Percentiles rank a stretch among this genome's conserved stretches.
Conservation (phyloP, 305 asterid genomes). For the Caryopteris hybrid region DNA sequence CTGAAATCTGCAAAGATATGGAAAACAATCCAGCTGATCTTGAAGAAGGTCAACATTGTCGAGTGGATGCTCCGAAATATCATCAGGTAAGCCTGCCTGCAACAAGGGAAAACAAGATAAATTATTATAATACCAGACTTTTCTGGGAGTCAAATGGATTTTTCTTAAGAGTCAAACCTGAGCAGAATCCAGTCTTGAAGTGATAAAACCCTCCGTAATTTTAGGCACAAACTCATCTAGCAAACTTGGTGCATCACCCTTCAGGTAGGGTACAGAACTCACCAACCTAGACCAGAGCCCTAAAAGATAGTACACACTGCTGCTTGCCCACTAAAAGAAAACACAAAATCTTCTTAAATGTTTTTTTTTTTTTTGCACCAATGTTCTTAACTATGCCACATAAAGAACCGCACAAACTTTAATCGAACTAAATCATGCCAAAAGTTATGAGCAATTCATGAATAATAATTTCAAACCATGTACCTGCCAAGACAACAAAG, state of each 20-base stretch:
- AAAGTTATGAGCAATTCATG: slow-evolving; percentile 11
- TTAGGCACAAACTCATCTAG: slow-evolving; percentile 97
- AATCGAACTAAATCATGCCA: slow-evolving; percentile 13
- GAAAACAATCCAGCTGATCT: slow-evolving; percentile 97
- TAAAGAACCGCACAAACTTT: slow-evolving; percentile 1
- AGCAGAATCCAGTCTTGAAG: slow-evolving; percentile 93
- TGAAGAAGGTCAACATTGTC: slow-evolving; percentile 99
- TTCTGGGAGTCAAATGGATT: slow-evolving; percentile 3
- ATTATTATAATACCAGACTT: not conserved
- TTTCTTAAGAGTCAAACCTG: slow-evolving; percentile 50
- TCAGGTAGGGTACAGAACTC: slow-evolving; percentile 91
- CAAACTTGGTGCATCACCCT: slow-evolving; percentile 95
- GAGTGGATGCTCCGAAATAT: slow-evolving; percentile 88
- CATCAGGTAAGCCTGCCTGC: slow-evolving; percentile 73
- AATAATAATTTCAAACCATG: slow-evolving; percentile 15
- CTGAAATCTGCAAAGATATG: slow-evolving; percentile 93
- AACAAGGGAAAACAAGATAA: slow-evolving; percentile 18
- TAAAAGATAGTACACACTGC: slow-evolving; percentile 94
- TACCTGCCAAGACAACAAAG: slow-evolving; percentile 98
- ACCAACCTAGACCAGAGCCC: slow-evolving; percentile 99
- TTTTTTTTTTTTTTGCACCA: slow-evolving; percentile 3
- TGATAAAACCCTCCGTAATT: slow-evolving; percentile 87
- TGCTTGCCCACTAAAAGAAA: slow-evolving; percentile 95
- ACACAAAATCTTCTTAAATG: slow-evolving; percentile 8
- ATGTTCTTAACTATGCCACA: slow-evolving; percentile 3